Evolutionary conservation across 2,329 filamentous ascomycete species (phyloP).

Genomic region (Cyphellophora europaea): DNA sequence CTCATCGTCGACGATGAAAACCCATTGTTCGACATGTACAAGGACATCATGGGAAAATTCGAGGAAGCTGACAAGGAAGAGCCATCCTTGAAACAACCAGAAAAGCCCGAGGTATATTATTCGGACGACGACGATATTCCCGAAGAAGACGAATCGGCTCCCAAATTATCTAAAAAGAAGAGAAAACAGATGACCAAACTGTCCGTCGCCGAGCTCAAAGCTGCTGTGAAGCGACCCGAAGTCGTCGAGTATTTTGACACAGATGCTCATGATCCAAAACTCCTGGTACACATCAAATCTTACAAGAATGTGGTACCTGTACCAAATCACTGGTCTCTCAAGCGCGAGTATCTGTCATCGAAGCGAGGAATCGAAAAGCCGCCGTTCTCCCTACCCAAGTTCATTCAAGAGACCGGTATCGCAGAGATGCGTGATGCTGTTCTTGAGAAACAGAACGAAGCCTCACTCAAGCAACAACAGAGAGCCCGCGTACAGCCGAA

Average conservation of each 20-base stretch:
- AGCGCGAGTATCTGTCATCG: conserved; percentile 92
- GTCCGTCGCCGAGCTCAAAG: conserved; percentile 91
- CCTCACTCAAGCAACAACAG: conserved; percentile 88
- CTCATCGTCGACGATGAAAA: conserved; percentile 54
- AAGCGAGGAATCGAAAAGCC: conserved; percentile 96
- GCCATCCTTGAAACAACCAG: conserved; percentile 53
- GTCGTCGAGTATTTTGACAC: conserved; percentile 97
- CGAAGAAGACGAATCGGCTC: conserved; percentile 60
- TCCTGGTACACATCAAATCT: conserved; percentile 90
- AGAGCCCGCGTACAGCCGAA: conserved; percentile 89
- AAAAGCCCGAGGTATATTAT: conserved; percentile 78
- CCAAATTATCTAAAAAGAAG: conserved; percentile 88
- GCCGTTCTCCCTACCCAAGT: conserved; percentile 84
- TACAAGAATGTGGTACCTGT: conserved; percentile 94
- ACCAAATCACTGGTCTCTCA: conserved; percentile 86
- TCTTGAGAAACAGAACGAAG: conserved; percentile 88
- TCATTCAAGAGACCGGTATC: conserved; percentile 96
- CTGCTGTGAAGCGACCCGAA: conserved; percentile 80
- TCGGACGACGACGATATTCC: conserved; percentile 80
- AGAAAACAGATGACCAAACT: conserved; percentile 84
- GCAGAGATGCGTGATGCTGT: conserved; percentile 96
- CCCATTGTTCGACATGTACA: conserved; percentile 74
- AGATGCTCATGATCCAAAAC: conserved; percentile 75
- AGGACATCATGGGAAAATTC: conserved; percentile 73
- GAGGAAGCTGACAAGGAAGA: conserved; percentile 56